Evolutionary conservation across 495 filamentous ascomycete genomes (phyloP).

Genomic region (Evansstolkia leycettana): DNA sequence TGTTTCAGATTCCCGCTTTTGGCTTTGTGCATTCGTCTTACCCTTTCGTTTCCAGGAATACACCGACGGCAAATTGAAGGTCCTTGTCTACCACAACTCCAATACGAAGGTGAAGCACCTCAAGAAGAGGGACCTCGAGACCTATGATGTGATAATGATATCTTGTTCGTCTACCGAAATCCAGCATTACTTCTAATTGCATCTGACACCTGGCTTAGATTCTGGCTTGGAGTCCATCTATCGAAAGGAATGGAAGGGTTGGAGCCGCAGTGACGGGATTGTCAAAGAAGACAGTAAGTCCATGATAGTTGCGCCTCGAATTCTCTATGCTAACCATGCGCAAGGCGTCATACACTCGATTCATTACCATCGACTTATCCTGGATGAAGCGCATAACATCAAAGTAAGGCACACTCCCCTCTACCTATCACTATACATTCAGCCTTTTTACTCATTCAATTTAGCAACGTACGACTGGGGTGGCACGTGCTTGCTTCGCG

Average conservation of each 20-base stretch:
- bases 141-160: conserved; percentile 88
- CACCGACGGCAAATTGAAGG: conserved; percentile 78
- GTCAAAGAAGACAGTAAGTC: conserved; percentile 65
- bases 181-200: neutral
- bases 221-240: conserved; percentile 84
- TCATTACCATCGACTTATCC: conserved; percentile 77
- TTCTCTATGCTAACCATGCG: conserved; percentile 2
- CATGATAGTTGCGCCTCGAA: neutral
- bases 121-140: conserved; percentile 56
- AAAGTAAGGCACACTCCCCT: conserved; percentile 39
- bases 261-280: conserved; percentile 59
- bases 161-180: conserved; percentile 39
- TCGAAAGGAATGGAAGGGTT: conserved; percentile 86
- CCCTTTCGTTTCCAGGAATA: conserved; percentile 62
- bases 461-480: conserved; percentile 64
- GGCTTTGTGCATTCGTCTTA: neutral
- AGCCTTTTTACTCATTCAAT: conserved; percentile 14
- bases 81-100: conserved; percentile 78
- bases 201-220: conserved; percentile 30
- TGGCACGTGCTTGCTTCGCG: conserved; percentile 88
- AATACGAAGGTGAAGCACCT: conserved; percentile 71
- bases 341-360: conserved; percentile 64
- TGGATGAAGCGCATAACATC: conserved; percentile 95
- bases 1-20: conserved; percentile 2
- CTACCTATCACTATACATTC: neutral